Conservation (phyloP, 1,284 basidiomycete genomes). For the Taiwanofungus camphoratus region DNA sequence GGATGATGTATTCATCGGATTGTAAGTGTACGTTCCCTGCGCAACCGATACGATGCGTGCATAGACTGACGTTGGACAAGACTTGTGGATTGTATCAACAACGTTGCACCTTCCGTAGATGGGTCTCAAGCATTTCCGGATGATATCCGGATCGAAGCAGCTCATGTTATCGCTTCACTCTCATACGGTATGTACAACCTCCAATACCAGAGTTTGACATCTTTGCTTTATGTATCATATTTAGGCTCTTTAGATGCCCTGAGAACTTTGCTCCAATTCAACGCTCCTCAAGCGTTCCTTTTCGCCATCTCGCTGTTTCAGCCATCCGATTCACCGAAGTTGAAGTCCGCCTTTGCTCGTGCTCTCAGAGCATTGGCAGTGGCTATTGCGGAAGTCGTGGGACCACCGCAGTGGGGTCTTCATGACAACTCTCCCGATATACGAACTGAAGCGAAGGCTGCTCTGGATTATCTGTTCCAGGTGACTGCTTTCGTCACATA, state of each 20-base stretch:
- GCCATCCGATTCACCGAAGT: constrained; percentile 32
- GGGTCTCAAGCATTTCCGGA: constrained; percentile 35
- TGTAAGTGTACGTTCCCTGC: constrained; percentile 33
- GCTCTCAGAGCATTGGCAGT: constrained; percentile 53
- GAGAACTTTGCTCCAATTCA: constrained; percentile 44
- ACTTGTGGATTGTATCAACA: constrained; percentile 51
- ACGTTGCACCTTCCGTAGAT: constrained; percentile 28
- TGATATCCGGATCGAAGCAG: constrained; percentile 61
- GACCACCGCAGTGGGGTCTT: constrained; percentile 63
- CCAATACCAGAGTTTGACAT: not conserved
- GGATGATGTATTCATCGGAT: constrained; percentile 47
- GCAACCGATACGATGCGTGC: not conserved
- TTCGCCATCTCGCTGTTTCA: constrained; percentile 45
- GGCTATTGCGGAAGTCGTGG: constrained; percentile 56
- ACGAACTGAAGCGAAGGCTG: constrained; percentile 46
- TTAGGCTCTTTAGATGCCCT: constrained; percentile 59
- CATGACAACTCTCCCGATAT: constrained; percentile 38
- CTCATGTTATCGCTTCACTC: constrained; percentile 67
- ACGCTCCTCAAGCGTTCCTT: constrained; percentile 52
- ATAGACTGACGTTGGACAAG: constrained; percentile 27
- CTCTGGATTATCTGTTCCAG: constrained; percentile 56
- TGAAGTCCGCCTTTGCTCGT: constrained; percentile 53
- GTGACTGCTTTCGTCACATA: constrained; percentile 26
- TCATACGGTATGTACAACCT: constrained; percentile 47
- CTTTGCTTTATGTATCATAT: not conserved